Evolutionary conservation across 192 early-diverging fungal genomes (phyloP), one percentile per base, ranked within the genome.

Genomic region (Podila epigama): DNA sequence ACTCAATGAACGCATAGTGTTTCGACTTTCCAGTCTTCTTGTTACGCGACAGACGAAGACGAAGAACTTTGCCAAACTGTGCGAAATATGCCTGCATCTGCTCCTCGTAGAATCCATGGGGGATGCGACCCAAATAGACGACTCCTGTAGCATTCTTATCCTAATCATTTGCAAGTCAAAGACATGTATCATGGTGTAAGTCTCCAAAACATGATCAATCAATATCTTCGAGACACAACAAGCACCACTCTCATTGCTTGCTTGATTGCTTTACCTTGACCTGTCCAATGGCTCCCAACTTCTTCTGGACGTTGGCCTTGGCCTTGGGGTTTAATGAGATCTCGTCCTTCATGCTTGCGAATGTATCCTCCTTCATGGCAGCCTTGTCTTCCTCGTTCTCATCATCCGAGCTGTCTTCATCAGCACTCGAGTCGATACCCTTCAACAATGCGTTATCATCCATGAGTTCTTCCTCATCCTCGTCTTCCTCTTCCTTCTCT

Each of bases 1-100:
- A 99, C 79, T 98, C 94, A 62, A 99, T 92, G 64, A 96, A 99
- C 1, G 91, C 97, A 72, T 89, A 99, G 79, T 99, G 96, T 82
- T 93, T 94, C 11, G 96, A 95, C 40, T 77, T 73, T 5, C 94
- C 96, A n/a, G 96, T 98, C 83, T 90, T 92, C 63, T 93, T 95
- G 83, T 94, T 98, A 41, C 96, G 87, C 32, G 93, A 92, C 40
- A 98, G 71, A 50, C 93, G 86, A 51, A 98, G 79, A 2, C 88
- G 82, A 28, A 84, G 83, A 22, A 99, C 90, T 0, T 87, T 83
- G 41, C 97, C 97, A 81, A 99, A 99, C 72, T 99, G 97, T 33
- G 84, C 77, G 84, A 99, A 99, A 80, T 99, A 99, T 7, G 79
- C 81, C 54, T 79, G 60, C 94, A 99, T 97, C 72, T 96, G 89